These are phyloP conservation scores for Canavalia ensiformis DNA, from an alignment of 306 rosid genomes.

Conservation along the genomic window DNA sequence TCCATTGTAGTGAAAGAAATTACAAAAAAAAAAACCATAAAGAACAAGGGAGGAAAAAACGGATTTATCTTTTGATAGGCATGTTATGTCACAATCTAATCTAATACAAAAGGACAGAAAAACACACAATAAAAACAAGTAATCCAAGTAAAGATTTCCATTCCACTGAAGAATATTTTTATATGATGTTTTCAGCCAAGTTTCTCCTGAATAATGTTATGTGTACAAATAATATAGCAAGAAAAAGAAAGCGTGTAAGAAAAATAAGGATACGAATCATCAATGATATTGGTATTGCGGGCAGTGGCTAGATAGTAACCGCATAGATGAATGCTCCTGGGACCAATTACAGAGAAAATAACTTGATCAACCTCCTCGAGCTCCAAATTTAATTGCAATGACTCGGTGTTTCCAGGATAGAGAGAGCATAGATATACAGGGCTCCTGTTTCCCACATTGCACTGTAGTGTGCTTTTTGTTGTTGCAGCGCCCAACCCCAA, in stretches of 20 bases:
- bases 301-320: conserved; percentile 64
- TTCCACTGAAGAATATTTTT: neutral
- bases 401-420: conserved; percentile 75
- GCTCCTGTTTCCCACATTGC: conserved; percentile 83
- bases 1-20: conserved; percentile 56
- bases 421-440: conserved; percentile 85
- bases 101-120: neutral
- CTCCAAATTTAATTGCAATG: conserved; percentile 84
- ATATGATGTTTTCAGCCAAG: neutral
- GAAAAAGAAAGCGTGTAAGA: neutral
- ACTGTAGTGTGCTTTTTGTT: conserved; percentile 77
- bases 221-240: neutral
- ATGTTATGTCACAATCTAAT: neutral
- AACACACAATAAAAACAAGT: neutral
- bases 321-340: conserved; percentile 85
- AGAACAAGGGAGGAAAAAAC: neutral
- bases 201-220: neutral
- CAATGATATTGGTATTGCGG: conserved; percentile 36
- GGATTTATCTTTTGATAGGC: conserved; percentile 6
- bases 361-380: conserved; percentile 80
- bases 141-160: conserved; percentile 19
- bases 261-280: conserved; percentile 75
- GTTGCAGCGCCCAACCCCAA: conserved; percentile 73
- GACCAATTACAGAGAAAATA: conserved; percentile 88
- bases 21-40: conserved; percentile 28